Conservation (phyloP, 768 basidiomycete species). For the Suillus weaverae region DNA sequence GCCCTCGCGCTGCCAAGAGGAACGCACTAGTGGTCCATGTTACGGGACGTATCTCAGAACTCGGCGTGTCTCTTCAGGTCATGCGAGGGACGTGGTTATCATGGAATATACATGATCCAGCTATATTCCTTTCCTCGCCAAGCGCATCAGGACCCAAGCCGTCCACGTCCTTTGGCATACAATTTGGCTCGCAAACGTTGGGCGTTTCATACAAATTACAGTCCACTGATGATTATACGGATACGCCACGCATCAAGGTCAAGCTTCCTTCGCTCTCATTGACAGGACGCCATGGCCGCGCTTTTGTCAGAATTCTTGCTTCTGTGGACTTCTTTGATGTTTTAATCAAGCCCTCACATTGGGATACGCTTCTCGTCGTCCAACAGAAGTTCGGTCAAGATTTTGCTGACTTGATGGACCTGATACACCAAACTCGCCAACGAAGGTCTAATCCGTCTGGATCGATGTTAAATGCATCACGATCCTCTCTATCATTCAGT, state of each 20-base stretch:
- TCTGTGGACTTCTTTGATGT: conserved; percentile 70
- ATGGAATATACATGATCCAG: conserved; percentile 59
- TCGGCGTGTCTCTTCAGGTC: conserved; percentile 70
- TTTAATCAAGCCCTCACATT: conserved; percentile 76
- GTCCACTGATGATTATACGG: conserved; percentile 31
- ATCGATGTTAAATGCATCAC: conserved; percentile 13
- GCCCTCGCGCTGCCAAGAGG: conserved; percentile 16
- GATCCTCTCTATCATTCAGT: conserved; percentile 36
- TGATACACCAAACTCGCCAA: conserved; percentile 62
- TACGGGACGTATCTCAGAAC: conserved; percentile 49
- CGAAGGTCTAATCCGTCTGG: conserved; percentile 20
- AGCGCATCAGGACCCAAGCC: conserved; percentile 31
- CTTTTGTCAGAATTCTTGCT: conserved; percentile 50
- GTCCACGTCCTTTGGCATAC: conserved; percentile 58
- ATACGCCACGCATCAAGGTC: conserved; percentile 57
- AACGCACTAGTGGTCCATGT: conserved; percentile 41
- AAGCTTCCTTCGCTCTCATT: conserved; percentile 65
- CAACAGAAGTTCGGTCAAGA: conserved; percentile 91
- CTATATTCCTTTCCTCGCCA: conserved; percentile 47
- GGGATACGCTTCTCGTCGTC: conserved; percentile 80
- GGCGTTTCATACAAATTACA: conserved; percentile 53
- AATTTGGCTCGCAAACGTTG: conserved; percentile 60
- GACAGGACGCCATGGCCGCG: conserved; percentile 55
- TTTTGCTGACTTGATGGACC: conserved; percentile 73
- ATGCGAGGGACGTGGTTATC: conserved; percentile 89